Conservation (phyloP, 202 grass and related monocot species). For the Panicum hallii region DNA sequence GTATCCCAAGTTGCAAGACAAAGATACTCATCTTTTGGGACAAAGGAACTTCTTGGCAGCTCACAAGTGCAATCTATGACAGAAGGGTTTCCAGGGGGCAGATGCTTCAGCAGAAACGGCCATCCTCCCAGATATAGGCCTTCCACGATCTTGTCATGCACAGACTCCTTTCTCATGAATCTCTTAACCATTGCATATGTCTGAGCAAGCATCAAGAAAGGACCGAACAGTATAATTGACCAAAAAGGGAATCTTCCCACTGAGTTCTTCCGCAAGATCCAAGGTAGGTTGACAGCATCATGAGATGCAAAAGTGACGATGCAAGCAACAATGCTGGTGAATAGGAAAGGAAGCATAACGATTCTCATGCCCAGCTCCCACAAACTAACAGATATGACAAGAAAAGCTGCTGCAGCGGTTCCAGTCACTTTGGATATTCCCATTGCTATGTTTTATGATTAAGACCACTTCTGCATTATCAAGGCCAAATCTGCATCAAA, state of each 20-base stretch:
- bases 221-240: constrained; percentile 72
- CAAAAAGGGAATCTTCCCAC: constrained; percentile 71
- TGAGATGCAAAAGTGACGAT: constrained; percentile 68
- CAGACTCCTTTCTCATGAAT: constrained; percentile 67
- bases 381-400: constrained; percentile 54
- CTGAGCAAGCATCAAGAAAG: constrained; percentile 67
- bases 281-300: constrained; percentile 69
- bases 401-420: constrained; percentile 54
- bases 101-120: constrained; percentile 64
- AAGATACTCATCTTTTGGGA: constrained; percentile 65
- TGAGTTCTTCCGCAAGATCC: constrained; percentile 81
- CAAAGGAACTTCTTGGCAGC: constrained; percentile 62
- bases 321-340: constrained; percentile 55
- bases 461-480: neutral
- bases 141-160: constrained; percentile 64
- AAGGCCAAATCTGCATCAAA: constrained; percentile 22
- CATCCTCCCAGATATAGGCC: constrained; percentile 84
- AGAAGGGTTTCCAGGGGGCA: constrained; percentile 71
- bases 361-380: constrained; percentile 49
- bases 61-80: constrained; percentile 90
- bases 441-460: constrained; percentile 34
- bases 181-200: constrained; percentile 72
- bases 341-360: constrained; percentile 51
- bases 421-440: constrained; percentile 79
- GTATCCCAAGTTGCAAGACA: constrained; percentile 82